Evolutionary conservation across 179 eudicot species (phyloP).

Genomic region (Actinidia arguta): DNA sequence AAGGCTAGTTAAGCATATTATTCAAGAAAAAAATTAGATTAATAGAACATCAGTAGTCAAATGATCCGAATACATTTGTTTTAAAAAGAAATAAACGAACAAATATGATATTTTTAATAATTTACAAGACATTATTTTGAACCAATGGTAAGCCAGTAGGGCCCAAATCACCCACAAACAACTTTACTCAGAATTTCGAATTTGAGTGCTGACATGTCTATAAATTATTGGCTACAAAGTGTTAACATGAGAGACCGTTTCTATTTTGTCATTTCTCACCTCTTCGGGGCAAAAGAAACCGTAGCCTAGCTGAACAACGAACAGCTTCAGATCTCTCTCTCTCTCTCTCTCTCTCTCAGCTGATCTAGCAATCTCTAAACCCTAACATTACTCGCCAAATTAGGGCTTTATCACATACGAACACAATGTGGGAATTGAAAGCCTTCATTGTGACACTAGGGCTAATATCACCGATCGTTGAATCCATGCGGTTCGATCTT

Average conservation of each 20-base stretch:
- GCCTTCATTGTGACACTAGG: constrained; percentile 12
- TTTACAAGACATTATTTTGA: no score
- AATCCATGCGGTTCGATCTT: constrained; percentile 56
- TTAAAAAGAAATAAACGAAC: no score
- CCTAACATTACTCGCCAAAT: background rate
- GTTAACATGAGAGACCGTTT: background rate
- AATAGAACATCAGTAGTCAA: no score
- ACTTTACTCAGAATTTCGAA: background rate
- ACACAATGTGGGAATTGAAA: constrained; percentile 27
- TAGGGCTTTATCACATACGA: background rate
- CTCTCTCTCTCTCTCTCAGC: background rate
- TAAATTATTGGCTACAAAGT: background rate
- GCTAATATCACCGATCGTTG: constrained; percentile 22
- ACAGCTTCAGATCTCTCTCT: constrained; percentile 9
- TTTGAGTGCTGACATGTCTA: background rate
- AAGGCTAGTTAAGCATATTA: no score
- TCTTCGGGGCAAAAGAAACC: background rate
- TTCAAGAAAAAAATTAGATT: no score
- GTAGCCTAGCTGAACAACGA: background rate
- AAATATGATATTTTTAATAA: background rate
- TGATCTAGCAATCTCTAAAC: background rate
- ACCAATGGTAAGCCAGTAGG: no score
- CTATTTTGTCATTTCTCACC: background rate
- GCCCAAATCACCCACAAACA: background rate
- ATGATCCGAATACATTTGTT: no score